phyloP scores from a whole-genome alignment of 148 eudicot species.

The Diospyros lotus region DNA sequence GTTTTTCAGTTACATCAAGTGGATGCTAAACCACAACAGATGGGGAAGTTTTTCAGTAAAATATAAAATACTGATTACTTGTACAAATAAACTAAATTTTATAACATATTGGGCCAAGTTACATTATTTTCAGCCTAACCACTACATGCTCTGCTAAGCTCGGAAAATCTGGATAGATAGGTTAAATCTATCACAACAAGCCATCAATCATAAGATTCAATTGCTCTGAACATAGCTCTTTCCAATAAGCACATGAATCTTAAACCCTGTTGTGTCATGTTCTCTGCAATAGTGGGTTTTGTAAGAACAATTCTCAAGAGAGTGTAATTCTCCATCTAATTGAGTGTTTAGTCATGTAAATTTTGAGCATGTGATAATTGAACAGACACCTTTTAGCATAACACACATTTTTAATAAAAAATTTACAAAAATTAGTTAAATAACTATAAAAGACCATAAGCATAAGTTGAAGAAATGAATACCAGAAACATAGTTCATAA shows the following conservation, averaged over 20 bases:
- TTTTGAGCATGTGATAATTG: too few species aligned
- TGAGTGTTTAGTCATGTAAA: too few species aligned
- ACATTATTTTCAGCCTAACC: background rate
- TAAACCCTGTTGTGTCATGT: too few species aligned
- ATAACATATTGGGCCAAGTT: background rate
- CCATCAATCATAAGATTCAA: background rate
- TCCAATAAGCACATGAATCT: too few species aligned
- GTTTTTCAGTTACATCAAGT: background rate
- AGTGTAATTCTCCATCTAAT: too few species aligned
- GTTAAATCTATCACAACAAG: background rate
- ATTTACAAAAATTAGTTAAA: background rate
- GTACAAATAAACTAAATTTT: background rate
- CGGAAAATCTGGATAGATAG: background rate
- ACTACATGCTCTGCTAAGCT: background rate
- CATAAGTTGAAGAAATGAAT: constrained; percentile 17
- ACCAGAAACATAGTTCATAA: constrained; percentile 51
- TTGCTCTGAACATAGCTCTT: background rate
- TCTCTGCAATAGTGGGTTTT: too few species aligned
- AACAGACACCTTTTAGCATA: background rate
- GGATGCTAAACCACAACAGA: background rate
- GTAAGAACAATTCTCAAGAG: too few species aligned
- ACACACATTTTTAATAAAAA: background rate
- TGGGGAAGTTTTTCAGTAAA: background rate
- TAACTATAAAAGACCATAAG: background rate
- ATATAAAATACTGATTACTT: background rate